A percentile compares a stretch with the other conserved stretches of the same genome.
Conservation (phyloP, 805 yeast species). For the Wickerhamiella sergipiensis region DNA sequence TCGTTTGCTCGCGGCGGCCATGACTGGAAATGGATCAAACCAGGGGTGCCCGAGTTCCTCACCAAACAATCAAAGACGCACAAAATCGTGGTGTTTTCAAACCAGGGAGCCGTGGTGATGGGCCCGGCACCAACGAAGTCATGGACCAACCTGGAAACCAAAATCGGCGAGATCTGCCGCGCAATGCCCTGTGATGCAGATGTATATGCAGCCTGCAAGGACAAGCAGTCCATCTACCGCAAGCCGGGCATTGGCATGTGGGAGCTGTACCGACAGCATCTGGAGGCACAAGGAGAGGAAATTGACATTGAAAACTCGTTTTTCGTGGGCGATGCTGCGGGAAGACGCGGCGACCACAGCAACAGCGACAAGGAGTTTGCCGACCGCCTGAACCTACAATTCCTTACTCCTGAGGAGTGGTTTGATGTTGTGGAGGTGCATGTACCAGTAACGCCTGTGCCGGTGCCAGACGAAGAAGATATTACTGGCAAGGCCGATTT, state of each 20-base stretch:
- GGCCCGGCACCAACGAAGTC: conserved; percentile 22
- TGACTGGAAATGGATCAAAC: conserved; percentile 62
- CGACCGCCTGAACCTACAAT: conserved; percentile 34
- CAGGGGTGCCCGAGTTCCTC: conserved; percentile 7
- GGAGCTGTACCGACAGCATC: conserved; percentile 34
- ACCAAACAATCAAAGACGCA: conserved; percentile 13
- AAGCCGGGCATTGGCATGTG: conserved; percentile 80
- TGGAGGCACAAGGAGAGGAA: conserved; percentile 16
- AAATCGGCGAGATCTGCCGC: conserved; percentile 6
- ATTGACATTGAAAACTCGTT: conserved; percentile 36
- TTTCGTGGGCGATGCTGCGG: conserved; percentile 97
- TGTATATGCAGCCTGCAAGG: conserved; percentile 52
- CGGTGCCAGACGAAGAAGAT: no score
- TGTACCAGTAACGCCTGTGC: neutral
- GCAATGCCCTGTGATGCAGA: conserved; percentile 3
- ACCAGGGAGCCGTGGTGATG: conserved; percentile 59
- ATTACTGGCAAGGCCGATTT: no score
- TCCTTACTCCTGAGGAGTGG: conserved; percentile 59
- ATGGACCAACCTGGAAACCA: conserved; percentile 24
- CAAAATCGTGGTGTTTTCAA: conserved; percentile 60
- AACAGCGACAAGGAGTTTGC: conserved; percentile 71
- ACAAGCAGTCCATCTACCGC: conserved; percentile 16
- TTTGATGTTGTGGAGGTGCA: conserved; percentile 22
- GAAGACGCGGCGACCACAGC: conserved; percentile 63
- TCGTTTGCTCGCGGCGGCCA: conserved; percentile 41